These are phyloP conservation scores for Agroathelia rolfsii DNA, from an alignment of 1,284 basidiomycete genomes.

Conservation along the genomic window DNA sequence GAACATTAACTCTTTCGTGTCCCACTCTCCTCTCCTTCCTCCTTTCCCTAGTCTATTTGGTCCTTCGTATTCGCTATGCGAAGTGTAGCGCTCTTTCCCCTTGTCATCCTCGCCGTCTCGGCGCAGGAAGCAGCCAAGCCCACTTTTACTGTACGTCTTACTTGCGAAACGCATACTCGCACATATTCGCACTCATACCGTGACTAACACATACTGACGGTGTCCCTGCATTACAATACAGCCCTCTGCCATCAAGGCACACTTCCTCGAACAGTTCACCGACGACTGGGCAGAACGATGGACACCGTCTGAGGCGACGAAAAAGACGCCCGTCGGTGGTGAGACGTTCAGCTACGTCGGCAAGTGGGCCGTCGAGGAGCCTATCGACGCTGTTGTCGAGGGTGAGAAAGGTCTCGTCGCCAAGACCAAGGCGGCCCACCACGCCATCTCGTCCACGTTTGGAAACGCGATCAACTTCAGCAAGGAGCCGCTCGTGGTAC, in stretches of 20 bases:
- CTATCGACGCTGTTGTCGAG: constrained; percentile 59
- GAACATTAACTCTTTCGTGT: constrained; percentile 15
- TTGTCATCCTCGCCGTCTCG: constrained; percentile 53
- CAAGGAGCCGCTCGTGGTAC: constrained; percentile 86
- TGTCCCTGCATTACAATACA: constrained; percentile 24
- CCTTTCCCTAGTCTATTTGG: constrained; percentile 25
- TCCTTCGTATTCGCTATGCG: constrained; percentile 73
- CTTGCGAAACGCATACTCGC: constrained; percentile 9
- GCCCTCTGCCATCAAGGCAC: constrained; percentile 79
- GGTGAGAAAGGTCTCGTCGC: constrained; percentile 88
- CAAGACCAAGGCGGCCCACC: constrained; percentile 88
- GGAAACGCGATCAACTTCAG: constrained; percentile 71
- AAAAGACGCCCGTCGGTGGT: constrained; percentile 89
- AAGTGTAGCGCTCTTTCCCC: constrained; percentile 70
- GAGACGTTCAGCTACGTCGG: constrained; percentile 97
- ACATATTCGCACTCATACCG: constrained; percentile 5
- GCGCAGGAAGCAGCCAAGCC: constrained; percentile 56
- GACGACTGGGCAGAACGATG: constrained; percentile 86
- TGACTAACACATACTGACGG: constrained; percentile 9
- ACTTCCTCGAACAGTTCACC: constrained; percentile 97
- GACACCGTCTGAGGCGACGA: constrained; percentile 94
- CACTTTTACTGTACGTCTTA: constrained; percentile 51
- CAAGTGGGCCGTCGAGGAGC: constrained; percentile 94
- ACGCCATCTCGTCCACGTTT: constrained; percentile 96
- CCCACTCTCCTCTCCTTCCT: too few species aligned